Percentiles rank a stretch among this genome's conserved stretches.
Evolutionary conservation across 148 eudicot species (phyloP).

Genomic region (Simmondsia chinensis): DNA sequence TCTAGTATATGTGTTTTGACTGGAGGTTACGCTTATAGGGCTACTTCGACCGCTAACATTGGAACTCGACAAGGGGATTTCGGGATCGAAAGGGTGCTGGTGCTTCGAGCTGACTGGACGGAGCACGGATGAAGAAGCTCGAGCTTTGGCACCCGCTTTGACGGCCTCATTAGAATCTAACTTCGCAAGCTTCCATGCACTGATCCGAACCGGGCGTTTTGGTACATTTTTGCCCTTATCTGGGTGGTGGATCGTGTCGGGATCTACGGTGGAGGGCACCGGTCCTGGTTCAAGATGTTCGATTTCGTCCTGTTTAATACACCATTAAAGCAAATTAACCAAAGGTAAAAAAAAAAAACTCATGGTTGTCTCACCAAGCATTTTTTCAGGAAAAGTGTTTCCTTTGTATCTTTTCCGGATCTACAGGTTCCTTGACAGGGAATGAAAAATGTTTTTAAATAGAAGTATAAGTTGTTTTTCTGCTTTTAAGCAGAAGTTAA

Average conservation of each 20-base stretch:
- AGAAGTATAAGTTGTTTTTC: no score
- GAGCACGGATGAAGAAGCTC: slow-evolving; percentile 87
- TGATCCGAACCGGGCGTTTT: slow-evolving; percentile 63
- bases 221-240: slow-evolving; percentile 58
- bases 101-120: slow-evolving; percentile 58
- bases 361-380: no score
- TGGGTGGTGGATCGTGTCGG: slow-evolving; percentile 47
- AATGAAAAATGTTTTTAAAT: no score
- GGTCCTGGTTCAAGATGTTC: slow-evolving; percentile 83
- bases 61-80: slow-evolving; percentile 58
- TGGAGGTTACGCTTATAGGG: slow-evolving; percentile 49
- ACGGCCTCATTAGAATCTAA: slow-evolving; percentile 65
- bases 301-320: slow-evolving; percentile 61
- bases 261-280: slow-evolving; percentile 81
- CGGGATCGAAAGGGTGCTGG: slow-evolving; percentile 41
- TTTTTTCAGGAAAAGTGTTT: no score
- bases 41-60: slow-evolving; percentile 67
- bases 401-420: no score
- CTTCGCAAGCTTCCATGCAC: slow-evolving; percentile 96
- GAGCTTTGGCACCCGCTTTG: slow-evolving; percentile 89
- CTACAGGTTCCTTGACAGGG: no score
- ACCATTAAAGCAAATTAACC: neutral
- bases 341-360: slow-evolving; percentile 1
- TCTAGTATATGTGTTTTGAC: slow-evolving; percentile 24
- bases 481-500: no score